These are phyloP conservation scores for Cystobasidiopsis lactophilus DNA, from an alignment of 768 basidiomycete species.

Conservation along the genomic window DNA sequence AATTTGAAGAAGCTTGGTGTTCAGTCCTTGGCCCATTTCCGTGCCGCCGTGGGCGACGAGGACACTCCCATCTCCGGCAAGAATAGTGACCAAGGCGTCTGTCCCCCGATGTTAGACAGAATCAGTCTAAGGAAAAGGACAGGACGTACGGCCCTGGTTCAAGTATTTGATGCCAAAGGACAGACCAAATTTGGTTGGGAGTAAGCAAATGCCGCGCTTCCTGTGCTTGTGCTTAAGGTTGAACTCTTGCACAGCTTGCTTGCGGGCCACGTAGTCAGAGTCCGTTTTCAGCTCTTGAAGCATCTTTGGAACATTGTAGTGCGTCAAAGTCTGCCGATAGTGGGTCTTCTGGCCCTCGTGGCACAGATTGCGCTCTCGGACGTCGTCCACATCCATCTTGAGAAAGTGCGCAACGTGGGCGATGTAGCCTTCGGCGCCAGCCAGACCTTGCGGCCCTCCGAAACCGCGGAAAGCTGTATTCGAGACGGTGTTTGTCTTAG, in stretches of 20 bases:
- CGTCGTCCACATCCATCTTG: slow-evolving; percentile 14
- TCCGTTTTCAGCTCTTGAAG: slow-evolving; percentile 9
- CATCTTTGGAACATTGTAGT: slow-evolving; percentile 19
- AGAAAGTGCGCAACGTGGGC: slow-evolving; percentile 17
- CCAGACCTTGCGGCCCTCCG: slow-evolving; percentile 19
- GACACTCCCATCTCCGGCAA: slow-evolving; percentile 16
- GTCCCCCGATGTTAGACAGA: neutral
- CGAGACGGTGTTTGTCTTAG: slow-evolving; percentile 19
- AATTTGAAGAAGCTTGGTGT: slow-evolving; percentile 17
- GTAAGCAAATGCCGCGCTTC: slow-evolving; percentile 16
- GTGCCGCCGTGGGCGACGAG: slow-evolving; percentile 19
- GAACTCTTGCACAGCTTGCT: slow-evolving; percentile 14
- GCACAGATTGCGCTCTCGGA: slow-evolving; percentile 5
- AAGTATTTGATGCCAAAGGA: slow-evolving; percentile 7
- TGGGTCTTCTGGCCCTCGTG: slow-evolving; percentile 13
- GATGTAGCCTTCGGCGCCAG: slow-evolving; percentile 15
- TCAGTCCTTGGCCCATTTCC: slow-evolving; percentile 18
- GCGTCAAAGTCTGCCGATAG: slow-evolving; percentile 16
- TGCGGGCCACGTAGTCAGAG: slow-evolving; percentile 12
- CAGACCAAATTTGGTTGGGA: slow-evolving; percentile 19
- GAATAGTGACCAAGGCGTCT: slow-evolving; percentile 11
- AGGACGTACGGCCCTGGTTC: too few relatives aligned
- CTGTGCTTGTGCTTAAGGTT: slow-evolving; percentile 17
- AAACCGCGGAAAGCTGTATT: slow-evolving; percentile 11
- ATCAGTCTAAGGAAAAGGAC: neutral